Evolutionary conservation across 2,329 filamentous ascomycete genomes (phyloP), one percentile per base, ranked within the genome.

Genomic region (Cadophora malorum): DNA sequence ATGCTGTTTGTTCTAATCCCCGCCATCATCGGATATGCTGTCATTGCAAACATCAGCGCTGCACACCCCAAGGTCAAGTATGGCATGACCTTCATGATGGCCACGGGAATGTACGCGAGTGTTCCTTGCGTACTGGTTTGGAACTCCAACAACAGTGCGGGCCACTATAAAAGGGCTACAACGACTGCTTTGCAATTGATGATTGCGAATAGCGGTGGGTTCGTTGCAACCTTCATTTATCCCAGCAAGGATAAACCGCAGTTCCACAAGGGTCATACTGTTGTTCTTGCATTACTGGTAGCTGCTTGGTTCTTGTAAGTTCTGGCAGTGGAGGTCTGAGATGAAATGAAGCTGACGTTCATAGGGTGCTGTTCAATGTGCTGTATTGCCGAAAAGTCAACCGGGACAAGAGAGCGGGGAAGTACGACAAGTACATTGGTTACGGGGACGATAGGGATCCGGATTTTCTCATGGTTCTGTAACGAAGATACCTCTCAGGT

Each of bases 101-200:
- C 81, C 1, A 77, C 81, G 7, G 83, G 83, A 8, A 80, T 84
- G 63, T 84, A 84, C 67, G 80, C 81, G 4, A 79, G 80, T 8
- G 81, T 83, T 64, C 81, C 82, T 0, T 78, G 79, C 69, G 79
- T 81, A 63, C 74, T 81, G 47, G 88, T 86, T 72, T 90, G 88
- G 78, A 85, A 90, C 45, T 82, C 83, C 1, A 86, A 84, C 67
- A 88, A 89, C 66, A 83, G 88, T 0, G 82, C 82, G 0, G 88
- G 88, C 0, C 89, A 92, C 74, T 91, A 91, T 74, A 92, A 91
- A 76, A 81, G 90, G 16, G 89, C 90, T 0, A 91, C 89, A 0
- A 89, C 89, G 0, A 86, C 85, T 0, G 90, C 86, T 0, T 73
- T 91, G 72, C 89, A 91, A 76, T 80, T 91, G 31, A 85, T 86